Evolutionary conservation across 768 basidiomycete genomes (phyloP).

Genomic region (Candolleomyces eurysporus): DNA sequence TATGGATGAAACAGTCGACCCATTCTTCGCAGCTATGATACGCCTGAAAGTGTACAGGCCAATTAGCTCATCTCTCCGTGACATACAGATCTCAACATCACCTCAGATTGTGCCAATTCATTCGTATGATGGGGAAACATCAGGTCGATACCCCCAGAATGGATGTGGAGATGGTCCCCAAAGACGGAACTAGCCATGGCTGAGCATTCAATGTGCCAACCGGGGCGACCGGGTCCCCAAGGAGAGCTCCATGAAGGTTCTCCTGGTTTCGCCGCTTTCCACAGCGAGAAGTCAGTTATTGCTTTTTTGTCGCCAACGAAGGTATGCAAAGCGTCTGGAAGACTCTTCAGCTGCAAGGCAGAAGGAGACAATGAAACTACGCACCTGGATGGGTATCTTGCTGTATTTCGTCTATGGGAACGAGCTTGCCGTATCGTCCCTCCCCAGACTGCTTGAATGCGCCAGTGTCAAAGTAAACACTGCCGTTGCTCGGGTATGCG

Average conservation of each 20-base stretch:
- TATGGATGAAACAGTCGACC: constrained; percentile 99
- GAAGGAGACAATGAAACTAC: constrained; percentile 5
- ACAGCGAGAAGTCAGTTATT: constrained; percentile 92
- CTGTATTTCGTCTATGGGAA: constrained; percentile 96
- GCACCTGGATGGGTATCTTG: constrained; percentile 39
- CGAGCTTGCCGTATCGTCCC: constrained; percentile 91
- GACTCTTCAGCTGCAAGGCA: constrained; percentile 33
- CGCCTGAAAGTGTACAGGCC: constrained; percentile 50
- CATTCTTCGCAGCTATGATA: constrained; percentile 89
- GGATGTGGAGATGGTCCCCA: constrained; percentile 93
- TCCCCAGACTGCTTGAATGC: constrained; percentile 73
- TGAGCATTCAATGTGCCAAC: constrained; percentile 99
- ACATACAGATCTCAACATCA: constrained; percentile 24
- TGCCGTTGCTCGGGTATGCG: constrained; percentile 66
- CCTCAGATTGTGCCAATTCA: constrained; percentile 97
- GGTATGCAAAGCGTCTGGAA: constrained; percentile 44
- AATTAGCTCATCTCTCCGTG: constrained; percentile 4
- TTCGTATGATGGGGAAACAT: constrained; percentile 99
- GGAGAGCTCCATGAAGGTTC: constrained; percentile 96
- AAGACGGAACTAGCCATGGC: constrained; percentile 95
- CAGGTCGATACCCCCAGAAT: constrained; percentile 94
- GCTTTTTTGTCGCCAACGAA: constrained; percentile 30
- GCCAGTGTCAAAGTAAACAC: constrained; percentile 88
- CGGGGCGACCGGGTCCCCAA: constrained; percentile 95
- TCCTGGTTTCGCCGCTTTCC: constrained; percentile 96